phyloP scores from a whole-genome alignment of 1,139 yeast species.

The Komagataea norvegica region DNA sequence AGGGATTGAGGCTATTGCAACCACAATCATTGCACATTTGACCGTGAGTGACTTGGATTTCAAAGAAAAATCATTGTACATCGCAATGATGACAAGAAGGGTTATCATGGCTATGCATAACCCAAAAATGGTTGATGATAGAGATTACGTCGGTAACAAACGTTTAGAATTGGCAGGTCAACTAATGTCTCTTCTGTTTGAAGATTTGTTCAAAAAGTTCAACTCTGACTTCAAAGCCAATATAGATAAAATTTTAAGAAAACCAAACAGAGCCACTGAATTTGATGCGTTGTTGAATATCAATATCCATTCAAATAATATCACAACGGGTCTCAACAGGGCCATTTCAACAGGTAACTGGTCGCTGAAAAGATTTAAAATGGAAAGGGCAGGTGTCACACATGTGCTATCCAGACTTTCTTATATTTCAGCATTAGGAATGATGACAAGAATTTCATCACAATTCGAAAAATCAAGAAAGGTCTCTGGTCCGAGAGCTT shows the following conservation, averaged over 20 bases:
- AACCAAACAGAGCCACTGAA: conserved; percentile 92
- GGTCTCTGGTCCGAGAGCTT: conserved; percentile 98
- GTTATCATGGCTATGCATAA: conserved; percentile 94
- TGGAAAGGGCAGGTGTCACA: conserved; percentile 99
- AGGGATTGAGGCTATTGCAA: conserved; percentile 96
- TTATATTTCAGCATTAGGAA: conserved; percentile 92
- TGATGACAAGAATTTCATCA: conserved; percentile 99
- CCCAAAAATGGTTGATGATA: conserved; percentile 93
- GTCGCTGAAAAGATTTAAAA: conserved; percentile 97
- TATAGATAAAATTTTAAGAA: conserved; percentile 87
- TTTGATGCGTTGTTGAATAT: conserved; percentile 89
- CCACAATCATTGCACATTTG: conserved; percentile 92
- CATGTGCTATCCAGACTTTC: conserved; percentile 89
- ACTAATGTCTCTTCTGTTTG: conserved; percentile 87
- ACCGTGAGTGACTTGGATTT: conserved; percentile 83
- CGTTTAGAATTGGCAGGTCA: conserved; percentile 97
- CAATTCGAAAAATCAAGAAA: conserved; percentile 97
- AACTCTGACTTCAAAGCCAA: conserved; percentile 91
- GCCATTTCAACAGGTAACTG: conserved; percentile 98
- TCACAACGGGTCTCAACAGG: conserved; percentile 90
- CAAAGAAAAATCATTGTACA: conserved; percentile 88
- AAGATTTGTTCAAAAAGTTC: conserved; percentile 94
- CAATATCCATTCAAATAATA: conserved; percentile 85
- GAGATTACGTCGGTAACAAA: conserved; percentile 98
- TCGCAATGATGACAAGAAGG: conserved; percentile 95